Base-by-base conservation (phyloP, 2,329 filamentous ascomycete genomes). In the Chaetothyriales sp. region DNA sequence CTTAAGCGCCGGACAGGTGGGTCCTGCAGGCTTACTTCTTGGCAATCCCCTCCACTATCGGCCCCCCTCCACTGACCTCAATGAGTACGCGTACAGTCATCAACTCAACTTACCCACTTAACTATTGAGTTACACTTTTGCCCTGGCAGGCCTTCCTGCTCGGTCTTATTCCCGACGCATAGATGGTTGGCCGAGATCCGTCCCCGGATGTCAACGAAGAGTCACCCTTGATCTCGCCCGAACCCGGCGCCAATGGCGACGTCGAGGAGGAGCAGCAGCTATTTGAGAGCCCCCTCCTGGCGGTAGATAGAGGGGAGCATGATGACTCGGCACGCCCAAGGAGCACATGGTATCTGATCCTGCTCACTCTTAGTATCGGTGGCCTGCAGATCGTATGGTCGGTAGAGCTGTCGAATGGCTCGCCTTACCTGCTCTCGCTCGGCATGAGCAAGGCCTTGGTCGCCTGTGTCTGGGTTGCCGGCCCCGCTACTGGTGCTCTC, bases 381-480 rank as follows among this genome's bases (percentile, higher is more conserved):
- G 90, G 79, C 71, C 75, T 96, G 55, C 90, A 96, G 69, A 84
- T 96, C 59, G 88, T 90, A 25, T 96, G 90, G 90, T 89, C 89
- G 1, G 88, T 95, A 43, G 90, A 96, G 67, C 74, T 95, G 43
- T 94, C 88, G 49, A 90, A 94, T 70, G 89, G 89, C 60, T 95
- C 90, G 49, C 85, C 86, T 5, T 92, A 84, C 62, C 71, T 92
- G 43, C 71, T 90, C 43, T 88, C 85, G 1, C 76, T 92, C 26
- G 86, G 86, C 9, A 75, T 92, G 66, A 87, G 81, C 74, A 89
- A 90, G 70, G 83, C 84, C 39, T 69, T 89, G 44, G 83, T 90
- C 73, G 84, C 86, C 18, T 73, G 89, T 57, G 85, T 90, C 36
- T 92, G 86, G 86, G 86, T 89, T 56, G 84, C 84, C 10, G 85